A percentile compares a stretch with the other conserved stretches of the same genome.
Conservation (phyloP, 2,329 filamentous ascomycete species). For the Colletotrichum sp. region DNA sequence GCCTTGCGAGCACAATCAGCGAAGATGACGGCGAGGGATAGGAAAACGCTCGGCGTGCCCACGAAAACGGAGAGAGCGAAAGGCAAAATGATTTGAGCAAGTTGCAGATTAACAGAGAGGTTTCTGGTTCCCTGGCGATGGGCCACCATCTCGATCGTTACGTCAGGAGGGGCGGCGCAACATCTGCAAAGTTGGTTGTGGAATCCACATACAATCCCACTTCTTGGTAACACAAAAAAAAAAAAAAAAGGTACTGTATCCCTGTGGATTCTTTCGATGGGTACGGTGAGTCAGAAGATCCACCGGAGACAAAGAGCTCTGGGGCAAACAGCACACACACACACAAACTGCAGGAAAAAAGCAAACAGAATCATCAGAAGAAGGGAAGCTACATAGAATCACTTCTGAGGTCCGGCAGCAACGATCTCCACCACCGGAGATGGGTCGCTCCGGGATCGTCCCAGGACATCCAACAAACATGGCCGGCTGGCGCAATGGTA, state of each 20-base stretch:
- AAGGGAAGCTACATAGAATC: background rate
- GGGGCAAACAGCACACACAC: background rate
- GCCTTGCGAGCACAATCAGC: background rate
- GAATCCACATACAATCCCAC: background rate
- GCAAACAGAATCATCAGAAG: background rate
- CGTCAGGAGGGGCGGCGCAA: background rate
- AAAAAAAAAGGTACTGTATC: background rate
- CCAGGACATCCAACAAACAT: too few species aligned
- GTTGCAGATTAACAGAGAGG: background rate
- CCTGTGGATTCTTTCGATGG: background rate
- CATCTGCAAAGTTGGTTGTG: background rate
- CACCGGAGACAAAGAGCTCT: background rate
- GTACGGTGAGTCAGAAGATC: conserved; percentile 1
- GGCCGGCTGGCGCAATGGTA: conserved; percentile 22
- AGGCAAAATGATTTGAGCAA: background rate
- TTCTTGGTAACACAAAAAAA: background rate
- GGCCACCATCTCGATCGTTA: background rate
- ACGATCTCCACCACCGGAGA: background rate
- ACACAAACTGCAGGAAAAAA: background rate
- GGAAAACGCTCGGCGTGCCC: background rate
- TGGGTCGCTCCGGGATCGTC: background rate
- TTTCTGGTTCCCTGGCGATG: background rate
- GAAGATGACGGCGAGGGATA: background rate
- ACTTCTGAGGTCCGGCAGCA: background rate
- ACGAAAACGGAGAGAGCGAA: background rate